These are phyloP conservation scores for Tricholoma terreum DNA, from an alignment of 768 basidiomycete genomes.

Conservation along the genomic window DNA sequence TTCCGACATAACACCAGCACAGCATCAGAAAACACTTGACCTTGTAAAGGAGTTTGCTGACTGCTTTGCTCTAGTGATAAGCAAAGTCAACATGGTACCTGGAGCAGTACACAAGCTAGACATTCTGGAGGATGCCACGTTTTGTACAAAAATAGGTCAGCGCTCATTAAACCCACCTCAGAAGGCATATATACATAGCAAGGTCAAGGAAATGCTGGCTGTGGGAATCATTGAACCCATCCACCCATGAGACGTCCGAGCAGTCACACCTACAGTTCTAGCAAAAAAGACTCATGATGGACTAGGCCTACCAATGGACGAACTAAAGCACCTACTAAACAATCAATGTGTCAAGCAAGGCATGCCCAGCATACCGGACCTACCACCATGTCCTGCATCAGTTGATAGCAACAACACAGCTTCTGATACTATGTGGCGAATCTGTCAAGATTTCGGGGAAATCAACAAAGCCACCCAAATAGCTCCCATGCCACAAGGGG, in stretches of 20 bases:
- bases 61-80: neutral
- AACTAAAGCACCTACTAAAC: constrained; percentile 31
- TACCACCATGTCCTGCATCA: constrained; percentile 15
- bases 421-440: constrained; percentile 25
- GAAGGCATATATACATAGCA: constrained; percentile 21
- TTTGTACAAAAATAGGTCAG: constrained; percentile 28
- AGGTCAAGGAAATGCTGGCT: constrained; percentile 31
- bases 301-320: constrained; percentile 25
- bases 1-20: neutral
- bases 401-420: neutral
- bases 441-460: constrained; percentile 33
- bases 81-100: neutral
- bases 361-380: constrained; percentile 12
- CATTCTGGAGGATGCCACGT: constrained; percentile 23
- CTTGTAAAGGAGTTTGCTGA: neutral
- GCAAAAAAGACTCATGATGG: too few relatives aligned
- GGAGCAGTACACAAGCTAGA: constrained; percentile 27
- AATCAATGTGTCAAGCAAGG: constrained; percentile 28
- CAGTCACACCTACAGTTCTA: too few relatives aligned
- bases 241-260: constrained; percentile 16
- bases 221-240: constrained; percentile 32
- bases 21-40: neutral
- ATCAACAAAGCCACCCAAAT: too few relatives aligned
- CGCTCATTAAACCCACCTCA: constrained; percentile 28
- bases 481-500: constrained; percentile 29